Base-by-base conservation (phyloP, 495 filamentous ascomycete genomes). In the Gamarada debralockiae region DNA sequence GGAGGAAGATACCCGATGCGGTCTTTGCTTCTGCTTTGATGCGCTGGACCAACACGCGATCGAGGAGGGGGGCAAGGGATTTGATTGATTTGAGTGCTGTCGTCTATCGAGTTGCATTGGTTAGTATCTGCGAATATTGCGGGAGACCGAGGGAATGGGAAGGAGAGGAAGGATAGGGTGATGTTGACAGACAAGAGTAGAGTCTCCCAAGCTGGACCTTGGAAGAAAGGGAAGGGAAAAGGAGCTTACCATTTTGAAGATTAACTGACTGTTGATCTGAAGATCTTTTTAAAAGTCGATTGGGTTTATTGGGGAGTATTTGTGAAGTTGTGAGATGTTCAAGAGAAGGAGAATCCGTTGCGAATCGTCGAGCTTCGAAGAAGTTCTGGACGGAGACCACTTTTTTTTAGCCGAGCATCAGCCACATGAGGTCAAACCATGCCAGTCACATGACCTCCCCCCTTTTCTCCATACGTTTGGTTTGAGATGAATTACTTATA, bases 11-110 rank as follows among this genome's bases (percentile, higher is more conserved):
- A 61, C 93, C 93, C 61, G 82, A 81, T 58, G 93, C 90, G 25
- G 93, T 99, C 79, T 97, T 96, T 62, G 90, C 65, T 72, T 97
- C 95, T 65, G 92, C 86, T 75, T 97, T 97, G 77, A 97, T 77
- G 71, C 93, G 89, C 84, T 99, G 93, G 61, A 99, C 89, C 53
- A 99, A 83, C 60, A 99, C 89, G 68, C 93, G 93, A 85, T 99
- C 93, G 71, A 99, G 83, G 63, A 99, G 92, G 51, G 93, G 93
- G 37, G 85, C 87, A 65, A 99, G 90, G 69, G 84, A 86, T 76
- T 90, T 95, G 84, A 99, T 90, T 65, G 86, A 93, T 70, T 90
- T 92, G 79, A 99, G 81, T 66, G 90, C 81, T 65, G 81, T 82
- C 54, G 81, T 45, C 56, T 39, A 31, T 38, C 14, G 34, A 23